Conservation (phyloP, 2,329 filamentous ascomycete genomes). For the Colletotrichum sp. region DNA sequence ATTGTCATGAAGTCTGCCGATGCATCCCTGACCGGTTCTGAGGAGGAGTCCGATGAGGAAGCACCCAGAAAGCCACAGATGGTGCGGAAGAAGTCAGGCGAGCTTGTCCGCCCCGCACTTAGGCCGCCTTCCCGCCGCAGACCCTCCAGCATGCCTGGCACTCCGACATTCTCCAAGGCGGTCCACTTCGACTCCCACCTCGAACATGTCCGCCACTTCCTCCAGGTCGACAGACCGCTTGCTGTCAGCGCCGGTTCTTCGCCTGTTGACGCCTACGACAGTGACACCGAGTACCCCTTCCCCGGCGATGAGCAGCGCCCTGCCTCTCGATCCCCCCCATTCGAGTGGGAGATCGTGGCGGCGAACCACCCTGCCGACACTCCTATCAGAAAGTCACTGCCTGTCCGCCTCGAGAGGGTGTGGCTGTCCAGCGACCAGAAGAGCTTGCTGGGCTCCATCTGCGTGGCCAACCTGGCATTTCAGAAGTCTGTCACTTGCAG, state of each 20-base stretch:
- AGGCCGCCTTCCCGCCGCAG: conserved; percentile 78
- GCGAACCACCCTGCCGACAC: conserved; percentile 68
- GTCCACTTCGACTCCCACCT: conserved; percentile 99
- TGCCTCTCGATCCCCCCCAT: conserved; percentile 52
- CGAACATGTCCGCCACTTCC: conserved; percentile 94
- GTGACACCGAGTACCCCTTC: conserved; percentile 90
- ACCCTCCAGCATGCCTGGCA: conserved; percentile 96
- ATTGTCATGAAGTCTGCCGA: conserved; percentile 53
- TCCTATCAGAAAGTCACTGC: conserved; percentile 64
- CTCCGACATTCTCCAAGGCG: conserved; percentile 92
- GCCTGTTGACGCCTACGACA: conserved; percentile 86
- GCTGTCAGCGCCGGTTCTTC: conserved; percentile 95
- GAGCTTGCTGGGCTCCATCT: conserved; percentile 81
- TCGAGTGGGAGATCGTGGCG: conserved; percentile 87
- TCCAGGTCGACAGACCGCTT: conserved; percentile 92
- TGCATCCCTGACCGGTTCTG: conserved; percentile 57
- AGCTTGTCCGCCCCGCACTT: conserved; percentile 91
- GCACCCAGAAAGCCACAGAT: conserved; percentile 79
- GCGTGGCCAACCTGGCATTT: conserved; percentile 88
- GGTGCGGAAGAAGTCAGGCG: conserved; percentile 97
- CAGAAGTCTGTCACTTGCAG: conserved; percentile 88
- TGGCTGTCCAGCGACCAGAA: conserved; percentile 90
- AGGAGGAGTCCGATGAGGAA: conserved; percentile 64
- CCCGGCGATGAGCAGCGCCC: conserved; percentile 54
- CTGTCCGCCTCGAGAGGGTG: conserved; percentile 84